Evolutionary conservation across 1,139 yeast species (phyloP).

Genomic region (Yamadazyma aaseri): DNA sequence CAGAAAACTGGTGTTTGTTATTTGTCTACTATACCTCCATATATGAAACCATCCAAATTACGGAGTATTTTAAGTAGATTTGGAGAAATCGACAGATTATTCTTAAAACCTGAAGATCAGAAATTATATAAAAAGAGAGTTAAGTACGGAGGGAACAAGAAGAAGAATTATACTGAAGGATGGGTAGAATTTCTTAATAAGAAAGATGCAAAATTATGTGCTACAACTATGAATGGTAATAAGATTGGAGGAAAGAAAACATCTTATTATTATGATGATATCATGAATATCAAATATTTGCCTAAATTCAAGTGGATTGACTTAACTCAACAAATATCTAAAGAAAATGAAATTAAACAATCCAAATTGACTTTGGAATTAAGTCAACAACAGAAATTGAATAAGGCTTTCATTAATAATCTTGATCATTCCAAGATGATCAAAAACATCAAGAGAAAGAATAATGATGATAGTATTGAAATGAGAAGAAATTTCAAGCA

Average conservation of each 20-base stretch:
- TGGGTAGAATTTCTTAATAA: constrained; percentile 93
- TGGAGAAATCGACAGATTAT: constrained; percentile 84
- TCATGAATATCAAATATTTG: constrained; percentile 83
- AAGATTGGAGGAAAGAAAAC: constrained; percentile 91
- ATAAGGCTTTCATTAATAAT: constrained; percentile 77
- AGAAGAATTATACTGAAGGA: constrained; percentile 86
- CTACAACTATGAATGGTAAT: constrained; percentile 81
- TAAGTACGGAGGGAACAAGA: constrained; percentile 92
- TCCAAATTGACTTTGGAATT: constrained; percentile 84
- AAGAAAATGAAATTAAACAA: constrained; percentile 86
- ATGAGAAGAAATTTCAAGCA: constrained; percentile 61
- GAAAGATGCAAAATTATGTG: constrained; percentile 85
- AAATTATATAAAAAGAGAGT: constrained; percentile 64
- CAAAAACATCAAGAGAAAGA: constrained; percentile 59
- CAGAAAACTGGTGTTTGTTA: constrained; percentile 89
- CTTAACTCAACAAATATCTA: constrained; percentile 88
- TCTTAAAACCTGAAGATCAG: constrained; percentile 82
- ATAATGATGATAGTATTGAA: constrained; percentile 33
- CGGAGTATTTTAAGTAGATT: constrained; percentile 76
- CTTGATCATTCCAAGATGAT: constrained; percentile 87
- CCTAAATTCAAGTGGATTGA: constrained; percentile 95
- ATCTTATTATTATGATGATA: constrained; percentile 91
- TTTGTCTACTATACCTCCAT: constrained; percentile 88
- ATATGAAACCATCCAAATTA: constrained; percentile 92
- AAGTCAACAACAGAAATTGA: constrained; percentile 83